A percentile compares a stretch with the other conserved stretches of the same genome.
Conservation (phyloP, 176 grass and related monocot species). For the Coix lacrymajobi region DNA sequence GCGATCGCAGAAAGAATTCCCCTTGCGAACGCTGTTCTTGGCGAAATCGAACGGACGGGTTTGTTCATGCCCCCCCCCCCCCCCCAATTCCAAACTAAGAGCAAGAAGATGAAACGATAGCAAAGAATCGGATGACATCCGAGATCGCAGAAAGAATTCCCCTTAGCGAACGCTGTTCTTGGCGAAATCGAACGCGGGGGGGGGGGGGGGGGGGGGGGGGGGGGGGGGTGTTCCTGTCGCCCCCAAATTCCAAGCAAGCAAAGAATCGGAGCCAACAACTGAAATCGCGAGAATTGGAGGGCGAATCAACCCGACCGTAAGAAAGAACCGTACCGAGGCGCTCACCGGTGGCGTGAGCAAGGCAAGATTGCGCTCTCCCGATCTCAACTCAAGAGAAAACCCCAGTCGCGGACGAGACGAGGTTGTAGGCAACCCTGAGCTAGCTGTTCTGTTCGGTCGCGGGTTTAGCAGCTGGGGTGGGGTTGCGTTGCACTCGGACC, state of each 20-base stretch:
- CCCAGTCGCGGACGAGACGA: background rate
- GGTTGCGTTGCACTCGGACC: background rate
- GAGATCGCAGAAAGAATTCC: too few relatives aligned
- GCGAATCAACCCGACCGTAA: too few relatives aligned
- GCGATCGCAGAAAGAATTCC: background rate
- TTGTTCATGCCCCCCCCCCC: background rate
- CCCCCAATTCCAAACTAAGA: background rate
- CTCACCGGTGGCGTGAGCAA: background rate
- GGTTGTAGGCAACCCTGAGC: background rate
- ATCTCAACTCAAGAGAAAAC: background rate
- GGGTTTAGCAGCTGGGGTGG: slow-evolving; percentile 11
- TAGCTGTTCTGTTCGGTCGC: background rate
- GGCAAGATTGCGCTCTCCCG: background rate
- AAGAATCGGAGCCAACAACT: too few relatives aligned
- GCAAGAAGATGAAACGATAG: background rate
- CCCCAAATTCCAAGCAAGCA: too few relatives aligned
- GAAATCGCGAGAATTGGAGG: too few relatives aligned
- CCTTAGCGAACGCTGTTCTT: too few relatives aligned
- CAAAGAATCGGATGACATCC: too few relatives aligned
- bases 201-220: too few relatives aligned
- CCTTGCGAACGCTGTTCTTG: background rate
- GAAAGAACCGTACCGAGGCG: background rate
- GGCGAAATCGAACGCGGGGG: too few relatives aligned
- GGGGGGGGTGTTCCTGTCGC: too few relatives aligned
- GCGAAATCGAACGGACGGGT: background rate